phyloP scores from a whole-genome alignment of 345 rosid genomes.

The Syzygium jambos region DNA sequence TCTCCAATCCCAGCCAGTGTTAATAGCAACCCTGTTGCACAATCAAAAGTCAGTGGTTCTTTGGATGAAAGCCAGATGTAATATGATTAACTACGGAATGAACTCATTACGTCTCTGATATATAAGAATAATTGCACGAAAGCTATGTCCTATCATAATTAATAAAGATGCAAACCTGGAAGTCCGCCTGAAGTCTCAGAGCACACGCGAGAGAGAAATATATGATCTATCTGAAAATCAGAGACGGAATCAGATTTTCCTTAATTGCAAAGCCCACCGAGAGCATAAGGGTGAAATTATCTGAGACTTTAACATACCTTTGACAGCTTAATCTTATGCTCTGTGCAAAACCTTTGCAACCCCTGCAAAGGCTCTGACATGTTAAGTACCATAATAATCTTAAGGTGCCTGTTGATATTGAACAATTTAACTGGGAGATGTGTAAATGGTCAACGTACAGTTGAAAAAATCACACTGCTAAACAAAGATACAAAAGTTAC shows the following conservation, averaged over 20 bases:
- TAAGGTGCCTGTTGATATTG: neutral
- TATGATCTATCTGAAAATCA: slow-evolving; percentile 71
- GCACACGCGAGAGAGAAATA: slow-evolving; percentile 93
- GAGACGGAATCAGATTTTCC: neutral
- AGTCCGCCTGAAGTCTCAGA: slow-evolving; percentile 97
- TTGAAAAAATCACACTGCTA: neutral
- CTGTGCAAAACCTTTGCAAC: slow-evolving; percentile 84
- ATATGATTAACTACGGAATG: neutral
- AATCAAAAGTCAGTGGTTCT: neutral
- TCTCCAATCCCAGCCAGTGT: slow-evolving; percentile 94
- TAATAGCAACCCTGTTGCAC: slow-evolving; percentile 55
- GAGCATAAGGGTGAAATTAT: neutral
- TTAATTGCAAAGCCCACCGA: neutral
- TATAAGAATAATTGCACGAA: neutral
- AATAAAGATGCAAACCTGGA: slow-evolving; percentile 48
- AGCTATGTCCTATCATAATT: neutral
- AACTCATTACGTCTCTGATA: neutral
- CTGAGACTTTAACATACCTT: slow-evolving; percentile 35
- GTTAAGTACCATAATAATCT: neutral
- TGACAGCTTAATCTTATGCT: slow-evolving; percentile 84
- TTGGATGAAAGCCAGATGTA: neutral
- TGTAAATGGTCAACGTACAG: neutral
- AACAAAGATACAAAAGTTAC: neutral
- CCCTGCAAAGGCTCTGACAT: slow-evolving; percentile 39
- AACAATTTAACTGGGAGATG: neutral